Conservation (phyloP, 1,139 yeast species). For the Taiozyma sp. region DNA sequence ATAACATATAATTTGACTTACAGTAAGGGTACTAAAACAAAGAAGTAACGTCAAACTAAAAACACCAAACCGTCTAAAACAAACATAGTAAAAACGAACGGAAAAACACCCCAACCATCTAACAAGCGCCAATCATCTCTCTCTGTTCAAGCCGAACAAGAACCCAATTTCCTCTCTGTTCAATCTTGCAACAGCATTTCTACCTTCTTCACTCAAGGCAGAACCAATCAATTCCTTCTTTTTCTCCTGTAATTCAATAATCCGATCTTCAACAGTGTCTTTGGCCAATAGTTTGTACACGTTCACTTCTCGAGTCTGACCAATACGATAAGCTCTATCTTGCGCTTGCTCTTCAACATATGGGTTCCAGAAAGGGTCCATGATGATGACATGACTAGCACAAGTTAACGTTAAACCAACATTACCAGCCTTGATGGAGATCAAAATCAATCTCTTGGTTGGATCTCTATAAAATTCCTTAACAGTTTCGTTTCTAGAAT, state of each 20-base stretch:
- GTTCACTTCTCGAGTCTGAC: conserved; percentile 70
- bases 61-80: background rate
- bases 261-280: conserved; percentile 81
- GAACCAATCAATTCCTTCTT: conserved; percentile 73
- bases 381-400: conserved; percentile 83
- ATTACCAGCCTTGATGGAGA: conserved; percentile 87
- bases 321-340: conserved; percentile 92
- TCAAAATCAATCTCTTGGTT: conserved; percentile 48
- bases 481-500: conserved; percentile 56
- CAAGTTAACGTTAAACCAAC: conserved; percentile 90
- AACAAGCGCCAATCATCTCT: background rate
- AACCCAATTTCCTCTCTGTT: conserved; percentile 70
- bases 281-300: conserved; percentile 65
- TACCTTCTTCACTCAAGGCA: conserved; percentile 75
- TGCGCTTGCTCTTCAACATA: conserved; percentile 94
- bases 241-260: conserved; percentile 64
- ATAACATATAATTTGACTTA: too few relatives aligned
- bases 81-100: background rate
- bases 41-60: background rate
- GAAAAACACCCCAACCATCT: background rate
- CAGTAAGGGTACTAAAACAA: too few relatives aligned
- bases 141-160: conserved; percentile 49
- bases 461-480: conserved; percentile 56
- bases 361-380: conserved; percentile 98
- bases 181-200: conserved; percentile 58